These are phyloP conservation scores for Jackrogersella multiformis DNA, from an alignment of 495 filamentous ascomycete species.

Conservation along the genomic window DNA sequence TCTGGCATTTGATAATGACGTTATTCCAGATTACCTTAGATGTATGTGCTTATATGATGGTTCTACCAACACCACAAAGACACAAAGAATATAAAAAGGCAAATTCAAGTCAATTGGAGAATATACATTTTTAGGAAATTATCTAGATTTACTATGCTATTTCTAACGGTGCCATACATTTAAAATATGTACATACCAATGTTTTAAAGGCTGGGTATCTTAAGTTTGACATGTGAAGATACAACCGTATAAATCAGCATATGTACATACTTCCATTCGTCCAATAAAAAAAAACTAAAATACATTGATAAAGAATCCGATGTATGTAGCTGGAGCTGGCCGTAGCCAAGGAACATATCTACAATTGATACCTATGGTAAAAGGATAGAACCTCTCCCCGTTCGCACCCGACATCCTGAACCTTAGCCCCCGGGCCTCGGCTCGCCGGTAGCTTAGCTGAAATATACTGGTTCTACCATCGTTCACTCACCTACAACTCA, in stretches of 20 bases:
- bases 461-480: too few species aligned
- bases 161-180: too few species aligned
- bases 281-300: neutral
- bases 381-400: neutral
- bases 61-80: too few species aligned
- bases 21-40: neutral
- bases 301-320: slow-evolving; percentile 2
- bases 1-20: slow-evolving; percentile 40
- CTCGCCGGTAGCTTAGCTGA: slow-evolving; percentile 6
- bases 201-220: neutral
- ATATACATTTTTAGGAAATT: neutral
- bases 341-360: neutral
- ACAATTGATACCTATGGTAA: neutral
- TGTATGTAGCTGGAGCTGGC: too few species aligned
- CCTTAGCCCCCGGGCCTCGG: slow-evolving; percentile 23
- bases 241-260: slow-evolving; percentile 15
- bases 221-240: slow-evolving; percentile 24
- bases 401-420: slow-evolving; percentile 10
- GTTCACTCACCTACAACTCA: too few species aligned
- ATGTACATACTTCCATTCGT: neutral
- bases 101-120: neutral
- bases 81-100: too few species aligned
- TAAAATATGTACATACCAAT: too few species aligned
- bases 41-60: too few species aligned
- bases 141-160: neutral